Evolutionary conservation across 169 alveolate genomes (phyloP), one percentile per base, ranked within the genome.

Genomic region (Miamiensis avidus): DNA sequence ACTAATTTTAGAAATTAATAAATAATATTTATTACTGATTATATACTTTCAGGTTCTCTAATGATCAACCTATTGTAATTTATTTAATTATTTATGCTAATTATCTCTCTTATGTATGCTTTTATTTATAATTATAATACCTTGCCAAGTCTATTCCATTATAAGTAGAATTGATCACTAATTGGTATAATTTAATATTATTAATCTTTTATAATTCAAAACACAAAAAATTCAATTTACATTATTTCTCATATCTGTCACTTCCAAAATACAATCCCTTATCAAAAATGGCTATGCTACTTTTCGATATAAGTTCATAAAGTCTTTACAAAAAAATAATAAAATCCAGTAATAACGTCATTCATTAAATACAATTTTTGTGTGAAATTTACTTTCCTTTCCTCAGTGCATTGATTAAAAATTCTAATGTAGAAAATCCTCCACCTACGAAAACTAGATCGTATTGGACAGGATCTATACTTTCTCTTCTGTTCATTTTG

Each of bases 61-160:
- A 20, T 49, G 20, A 11, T 49, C 20, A 49, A 11, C 69, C 4
- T 11, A 49, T 49, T 11, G 69, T 49, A 20, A 11, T 20, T 49
- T 49, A 20, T 11, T 49, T 11, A 49, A 49, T 49, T 49, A 11
- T 49, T 49, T 11, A 11, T 11, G 20, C 4, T 11, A 49, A 49
- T 49, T 20, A 49, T 49, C 20, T 49, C 20, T 49, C 4, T 49
- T 49, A 11, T 49, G 4, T 11, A 49, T 11, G 69, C 69, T 49
- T 4, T 49, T 4, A 11, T 49, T 49, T 49, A 49, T 49, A 49
- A 11, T 49, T 49, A 49, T 49, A 11, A 11, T 49, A 49, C 33
- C 82, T 77, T 34, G 72, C 33, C n/a, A 77, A 77, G 26, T 77
- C 75, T 0, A 77, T 20, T 77, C 82, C 82, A 33, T 64, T 77